Conservation (phyloP, 139 green algal species). For the Micromonas commoda region DNA sequence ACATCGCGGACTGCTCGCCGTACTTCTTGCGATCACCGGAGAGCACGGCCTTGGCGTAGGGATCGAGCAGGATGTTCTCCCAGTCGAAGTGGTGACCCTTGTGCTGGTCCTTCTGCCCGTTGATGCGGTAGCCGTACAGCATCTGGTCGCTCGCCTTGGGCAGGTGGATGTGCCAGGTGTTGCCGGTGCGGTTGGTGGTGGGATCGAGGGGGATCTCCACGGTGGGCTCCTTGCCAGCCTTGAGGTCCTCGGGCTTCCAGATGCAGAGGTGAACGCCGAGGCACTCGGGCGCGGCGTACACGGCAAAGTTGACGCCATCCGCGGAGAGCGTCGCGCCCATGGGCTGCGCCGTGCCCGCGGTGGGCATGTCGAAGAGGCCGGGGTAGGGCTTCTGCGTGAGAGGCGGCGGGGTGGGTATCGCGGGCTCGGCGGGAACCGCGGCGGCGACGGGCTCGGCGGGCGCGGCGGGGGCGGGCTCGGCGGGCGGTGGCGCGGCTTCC, state of each 20-base stretch:
- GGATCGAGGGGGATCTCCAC: slow-evolving; percentile 65
- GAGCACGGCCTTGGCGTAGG: slow-evolving; percentile 60
- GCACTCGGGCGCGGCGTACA: slow-evolving; percentile 53
- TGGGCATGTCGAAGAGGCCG: background rate
- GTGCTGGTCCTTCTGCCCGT: slow-evolving; percentile 42
- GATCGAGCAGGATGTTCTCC: slow-evolving; percentile 75
- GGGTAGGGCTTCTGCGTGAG: background rate
- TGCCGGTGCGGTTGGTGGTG: slow-evolving; percentile 61
- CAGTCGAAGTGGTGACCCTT: slow-evolving; percentile 35
- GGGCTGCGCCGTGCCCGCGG: background rate
- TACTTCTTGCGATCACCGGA: slow-evolving; percentile 65
- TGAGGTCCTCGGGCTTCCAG: slow-evolving; percentile 68
- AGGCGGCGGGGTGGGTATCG: background rate
- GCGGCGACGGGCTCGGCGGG: no score
- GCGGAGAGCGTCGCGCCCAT: slow-evolving; percentile 8
- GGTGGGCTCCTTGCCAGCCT: slow-evolving; percentile 32
- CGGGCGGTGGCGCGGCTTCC: background rate
- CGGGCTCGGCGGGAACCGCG: no score
- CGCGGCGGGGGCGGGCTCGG: no score
- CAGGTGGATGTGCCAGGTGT: slow-evolving; percentile 82
- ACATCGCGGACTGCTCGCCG: slow-evolving; percentile 38
- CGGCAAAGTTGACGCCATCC: slow-evolving; percentile 69
- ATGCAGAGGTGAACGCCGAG: slow-evolving; percentile 62
- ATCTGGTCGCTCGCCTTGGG: slow-evolving; percentile 37
- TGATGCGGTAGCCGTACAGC: slow-evolving; percentile 49